These are phyloP conservation scores for Epipyxis sp. DNA, from an alignment of 108 stramenopile genomes.

Conservation along the genomic window DNA sequence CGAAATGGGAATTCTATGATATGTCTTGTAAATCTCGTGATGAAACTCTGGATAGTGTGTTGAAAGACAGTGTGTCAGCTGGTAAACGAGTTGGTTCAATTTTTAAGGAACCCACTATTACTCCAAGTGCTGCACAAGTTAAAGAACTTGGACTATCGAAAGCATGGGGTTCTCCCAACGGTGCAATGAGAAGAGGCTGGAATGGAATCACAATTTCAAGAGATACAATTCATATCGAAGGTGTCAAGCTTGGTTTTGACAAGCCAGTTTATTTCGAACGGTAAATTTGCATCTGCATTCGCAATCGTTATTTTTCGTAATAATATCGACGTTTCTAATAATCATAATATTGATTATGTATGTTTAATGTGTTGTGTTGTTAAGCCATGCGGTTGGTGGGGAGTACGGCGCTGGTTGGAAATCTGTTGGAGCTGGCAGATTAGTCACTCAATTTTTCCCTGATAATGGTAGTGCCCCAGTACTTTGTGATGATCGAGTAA, in stretches of 20 bases:
- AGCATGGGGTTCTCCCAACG: conserved; percentile 85
- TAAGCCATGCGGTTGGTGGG: conserved; percentile 90
- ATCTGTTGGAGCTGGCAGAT: conserved; percentile 76
- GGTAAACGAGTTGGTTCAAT: conserved; percentile 83
- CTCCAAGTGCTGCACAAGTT: conserved; percentile 73
- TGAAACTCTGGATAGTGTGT: conserved; percentile 78
- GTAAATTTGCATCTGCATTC: too few relatives aligned
- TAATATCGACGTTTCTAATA: not conserved
- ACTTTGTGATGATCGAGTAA: conserved; percentile 84
- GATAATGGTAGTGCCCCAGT: conserved; percentile 58
- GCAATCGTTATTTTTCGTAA: not conserved
- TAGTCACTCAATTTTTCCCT: conserved; percentile 86
- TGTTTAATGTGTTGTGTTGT: too few relatives aligned
- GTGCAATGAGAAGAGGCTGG: conserved; percentile 93
- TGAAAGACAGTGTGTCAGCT: conserved; percentile 82
- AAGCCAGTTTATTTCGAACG: conserved; percentile 87
- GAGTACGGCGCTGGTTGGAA: conserved; percentile 93
- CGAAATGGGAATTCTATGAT: conserved; percentile 78
- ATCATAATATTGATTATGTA: too few relatives aligned
- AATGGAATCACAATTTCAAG: conserved; percentile 91
- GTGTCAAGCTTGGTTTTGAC: conserved; percentile 91
- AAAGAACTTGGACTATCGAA: conserved; percentile 83
- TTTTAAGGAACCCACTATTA: conserved; percentile 91
- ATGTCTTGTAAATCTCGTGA: conserved; percentile 82
- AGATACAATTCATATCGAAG: conserved; percentile 97